Percentiles rank a stretch among this genome's conserved stretches.
phyloP scores from a whole-genome alignment of 768 basidiomycete species.

The Termitomyces titanicus region DNA sequence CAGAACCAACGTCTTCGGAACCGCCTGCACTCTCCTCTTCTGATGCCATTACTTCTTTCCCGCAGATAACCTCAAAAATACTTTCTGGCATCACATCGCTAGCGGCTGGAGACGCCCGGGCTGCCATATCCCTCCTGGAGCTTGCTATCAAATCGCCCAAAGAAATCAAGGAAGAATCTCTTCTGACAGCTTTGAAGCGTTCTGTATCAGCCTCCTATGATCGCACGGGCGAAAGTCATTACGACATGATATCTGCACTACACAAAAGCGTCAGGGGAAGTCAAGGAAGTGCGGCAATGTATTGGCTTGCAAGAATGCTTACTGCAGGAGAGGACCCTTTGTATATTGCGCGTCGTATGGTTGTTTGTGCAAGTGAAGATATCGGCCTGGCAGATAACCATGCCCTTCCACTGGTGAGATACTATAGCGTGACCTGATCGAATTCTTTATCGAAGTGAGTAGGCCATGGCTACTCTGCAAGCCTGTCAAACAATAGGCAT shows the following conservation, averaged over 20 bases:
- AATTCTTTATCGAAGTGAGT: not conserved
- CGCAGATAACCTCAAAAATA: slow-evolving; percentile 45
- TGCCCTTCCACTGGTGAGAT: slow-evolving; percentile 70
- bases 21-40: slow-evolving; percentile 14
- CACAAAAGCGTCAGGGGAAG: slow-evolving; percentile 83
- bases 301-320: slow-evolving; percentile 87
- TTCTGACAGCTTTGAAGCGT: slow-evolving; percentile 56
- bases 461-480: slow-evolving; percentile 62
- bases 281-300: slow-evolving; percentile 75
- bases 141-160: slow-evolving; percentile 49
- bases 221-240: slow-evolving; percentile 69
- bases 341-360: slow-evolving; percentile 69
- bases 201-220: slow-evolving; percentile 71
- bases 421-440: not conserved
- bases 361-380: slow-evolving; percentile 84
- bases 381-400: slow-evolving; percentile 76
- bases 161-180: slow-evolving; percentile 37
- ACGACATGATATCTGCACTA: slow-evolving; percentile 81
- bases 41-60: slow-evolving; percentile 15
- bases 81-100: slow-evolving; percentile 48
- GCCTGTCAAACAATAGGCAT: slow-evolving; percentile 73
- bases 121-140: slow-evolving; percentile 75
- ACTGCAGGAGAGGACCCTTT: slow-evolving; percentile 78
- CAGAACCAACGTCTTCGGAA: slow-evolving; percentile 7
- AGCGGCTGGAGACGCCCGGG: slow-evolving; percentile 69